Evolutionary conservation across 768 basidiomycete species (phyloP).

Genomic region (Mycena rebaudengoi): DNA sequence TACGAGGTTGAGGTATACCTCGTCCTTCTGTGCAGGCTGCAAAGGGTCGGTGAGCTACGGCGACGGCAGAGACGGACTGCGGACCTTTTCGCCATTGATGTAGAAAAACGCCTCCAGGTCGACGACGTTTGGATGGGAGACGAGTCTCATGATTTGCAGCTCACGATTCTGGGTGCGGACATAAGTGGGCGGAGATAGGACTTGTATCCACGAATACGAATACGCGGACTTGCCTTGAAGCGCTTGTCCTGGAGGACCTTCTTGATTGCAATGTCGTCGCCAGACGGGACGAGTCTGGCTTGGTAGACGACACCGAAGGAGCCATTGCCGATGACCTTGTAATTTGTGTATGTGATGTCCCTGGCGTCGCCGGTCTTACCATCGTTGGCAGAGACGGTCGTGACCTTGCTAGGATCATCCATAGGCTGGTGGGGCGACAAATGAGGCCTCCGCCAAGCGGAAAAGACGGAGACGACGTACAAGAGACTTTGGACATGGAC

Average conservation of each 20-base stretch:
- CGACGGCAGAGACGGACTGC: slow-evolving; percentile 29
- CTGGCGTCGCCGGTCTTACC: slow-evolving; percentile 91
- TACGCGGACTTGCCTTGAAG: slow-evolving; percentile 84
- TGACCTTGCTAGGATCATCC: slow-evolving; percentile 96
- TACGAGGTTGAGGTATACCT: slow-evolving; percentile 99
- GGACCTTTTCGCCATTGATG: slow-evolving; percentile 98
- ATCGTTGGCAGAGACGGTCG: slow-evolving; percentile 94
- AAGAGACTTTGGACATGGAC: slow-evolving; percentile 22
- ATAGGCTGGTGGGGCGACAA: slow-evolving; percentile 49
- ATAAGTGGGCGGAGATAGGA: slow-evolving; percentile 9
- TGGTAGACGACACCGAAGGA: slow-evolving; percentile 99
- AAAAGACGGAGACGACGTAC: slow-evolving; percentile 46
- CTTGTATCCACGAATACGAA: slow-evolving; percentile 24
- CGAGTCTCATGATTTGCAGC: slow-evolving; percentile 97
- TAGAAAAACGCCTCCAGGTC: slow-evolving; percentile 99
- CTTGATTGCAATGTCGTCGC: slow-evolving; percentile 98
- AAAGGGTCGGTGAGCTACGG: background rate
- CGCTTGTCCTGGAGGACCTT: slow-evolving; percentile 99
- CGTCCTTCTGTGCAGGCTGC: slow-evolving; percentile 82
- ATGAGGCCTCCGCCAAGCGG: slow-evolving; percentile 12
- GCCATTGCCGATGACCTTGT: slow-evolving; percentile 98
- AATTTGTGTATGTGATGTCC: slow-evolving; percentile 94
- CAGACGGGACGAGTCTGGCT: slow-evolving; percentile 80
- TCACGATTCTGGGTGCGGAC: slow-evolving; percentile 85
- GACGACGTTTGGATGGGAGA: slow-evolving; percentile 97